A percentile compares a stretch with the other conserved stretches of the same genome.
phyloP scores from a whole-genome alignment of 805 yeast species.

The Wickerhamomyces bovis region DNA sequence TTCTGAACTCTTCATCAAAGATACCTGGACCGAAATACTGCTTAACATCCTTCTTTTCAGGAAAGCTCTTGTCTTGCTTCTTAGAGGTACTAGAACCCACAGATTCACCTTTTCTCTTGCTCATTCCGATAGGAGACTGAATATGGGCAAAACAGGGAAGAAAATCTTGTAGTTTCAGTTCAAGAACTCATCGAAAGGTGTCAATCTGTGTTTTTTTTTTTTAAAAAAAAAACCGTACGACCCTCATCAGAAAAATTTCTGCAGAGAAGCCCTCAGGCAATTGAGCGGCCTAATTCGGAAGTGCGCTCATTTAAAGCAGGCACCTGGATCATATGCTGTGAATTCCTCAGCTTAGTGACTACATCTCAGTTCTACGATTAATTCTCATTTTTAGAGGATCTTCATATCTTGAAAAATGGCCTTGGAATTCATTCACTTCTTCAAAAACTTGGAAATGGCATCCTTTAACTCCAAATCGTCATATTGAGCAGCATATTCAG shows the following conservation, averaged over 20 bases:
- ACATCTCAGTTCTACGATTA: no score
- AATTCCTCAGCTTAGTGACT: no score
- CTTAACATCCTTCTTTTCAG: conserved; percentile 27
- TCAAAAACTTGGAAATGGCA: not conserved
- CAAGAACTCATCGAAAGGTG: not conserved
- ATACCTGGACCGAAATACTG: conserved; percentile 42
- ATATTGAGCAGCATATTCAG: not conserved
- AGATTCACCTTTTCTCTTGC: not conserved
- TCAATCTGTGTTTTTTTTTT: not conserved
- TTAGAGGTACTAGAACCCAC: not conserved
- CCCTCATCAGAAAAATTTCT: not conserved
- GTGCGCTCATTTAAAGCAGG: no score
- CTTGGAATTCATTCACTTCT: not conserved
- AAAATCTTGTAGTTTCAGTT: not conserved
- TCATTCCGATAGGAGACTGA: not conserved
- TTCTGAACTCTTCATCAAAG: conserved; percentile 37
- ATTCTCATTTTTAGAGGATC: no score
- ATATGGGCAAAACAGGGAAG: not conserved
- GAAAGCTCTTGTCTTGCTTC: conserved; percentile 6
- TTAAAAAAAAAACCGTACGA: not conserved
- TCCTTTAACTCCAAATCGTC: not conserved
- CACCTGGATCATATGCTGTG: no score
- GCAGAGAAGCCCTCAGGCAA: not conserved
- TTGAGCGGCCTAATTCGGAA: no score
- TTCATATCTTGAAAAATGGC: no score